A percentile compares a stretch with the other conserved stretches of the same genome.
Conservation (phyloP, 2,329 filamentous ascomycete genomes). For the Colletotrichum orchidophilum region DNA sequence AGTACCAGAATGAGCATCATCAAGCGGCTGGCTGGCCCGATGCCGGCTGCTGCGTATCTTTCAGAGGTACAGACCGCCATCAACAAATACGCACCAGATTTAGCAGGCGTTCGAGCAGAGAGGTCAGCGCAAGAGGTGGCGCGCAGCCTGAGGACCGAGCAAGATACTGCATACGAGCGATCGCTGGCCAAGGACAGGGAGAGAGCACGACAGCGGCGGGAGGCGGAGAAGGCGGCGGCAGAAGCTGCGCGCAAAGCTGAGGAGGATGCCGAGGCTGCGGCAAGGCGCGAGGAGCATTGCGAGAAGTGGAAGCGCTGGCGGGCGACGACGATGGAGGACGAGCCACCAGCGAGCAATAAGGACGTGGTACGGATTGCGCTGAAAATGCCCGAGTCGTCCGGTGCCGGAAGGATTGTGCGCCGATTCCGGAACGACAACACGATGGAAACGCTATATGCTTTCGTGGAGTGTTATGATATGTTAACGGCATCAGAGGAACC, state of each 20-base stretch:
- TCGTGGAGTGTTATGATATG: constrained; percentile 88
- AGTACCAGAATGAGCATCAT: constrained; percentile 92
- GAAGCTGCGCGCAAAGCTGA: constrained; percentile 71
- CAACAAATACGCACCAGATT: constrained; percentile 77
- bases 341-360: constrained; percentile 71
- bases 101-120: constrained; percentile 79
- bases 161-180: constrained; percentile 93
- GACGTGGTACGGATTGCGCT: constrained; percentile 77
- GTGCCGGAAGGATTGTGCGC: constrained; percentile 79
- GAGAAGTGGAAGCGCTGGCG: constrained; percentile 86
- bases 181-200: constrained; percentile 90
- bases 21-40: constrained; percentile 78
- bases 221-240: constrained; percentile 77
- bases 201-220: constrained; percentile 77
- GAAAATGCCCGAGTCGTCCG: constrained; percentile 67
- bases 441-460: constrained; percentile 92
- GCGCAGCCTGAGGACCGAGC: constrained; percentile 84
- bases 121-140: constrained; percentile 82
- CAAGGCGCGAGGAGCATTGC: constrained; percentile 52
- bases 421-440: constrained; percentile 75
- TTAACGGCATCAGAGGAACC: constrained; percentile 54
- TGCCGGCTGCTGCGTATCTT: constrained; percentile 75
- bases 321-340: constrained; percentile 70
- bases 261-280: constrained; percentile 70
- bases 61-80: constrained; percentile 79